Base-by-base conservation (phyloP, 2,329 filamentous ascomycete genomes). In the Phaeosphaeriaceae sp. region DNA sequence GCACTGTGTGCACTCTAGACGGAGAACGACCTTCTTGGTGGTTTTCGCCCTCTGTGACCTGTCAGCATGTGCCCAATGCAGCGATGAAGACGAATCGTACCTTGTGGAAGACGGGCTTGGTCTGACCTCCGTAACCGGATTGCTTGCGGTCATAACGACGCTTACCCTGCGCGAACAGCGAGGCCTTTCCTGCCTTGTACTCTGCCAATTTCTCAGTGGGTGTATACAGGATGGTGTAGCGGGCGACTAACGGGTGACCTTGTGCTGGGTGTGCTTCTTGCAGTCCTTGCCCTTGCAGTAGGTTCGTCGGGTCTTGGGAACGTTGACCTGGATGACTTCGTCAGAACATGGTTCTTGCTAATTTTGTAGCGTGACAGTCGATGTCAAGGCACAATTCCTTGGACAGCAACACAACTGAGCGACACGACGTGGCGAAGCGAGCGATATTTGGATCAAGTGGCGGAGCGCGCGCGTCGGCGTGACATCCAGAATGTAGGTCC, bases 121-220 rank as follows among this genome's bases (percentile, higher is more conserved):
- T 99, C 88, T 99, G 95, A 93, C 95, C 95, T 92, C 95, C 95
- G 82, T 97, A 98, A 91, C 94, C 94, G 82, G 90, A 92, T 87
- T 98, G 94, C 88, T 98, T 98, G 67, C 74, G 73, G 61, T 76
- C 74, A 87, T 98, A 98, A 90, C 94, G 93, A 85, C 94, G 92
- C 91, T 98, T 99, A 89, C 94, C 94, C 89, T 99, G 94, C 72
- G 93, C 93, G 87, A 93, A 96, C 72, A 94, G 87, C 79, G 93
- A 96, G 80, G 93, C 93, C 89, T 96, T 96, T 83, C 92, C 92
- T 80, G 92, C 91, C 87, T 96, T 97, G 90, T 97, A 96, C 86
- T 96, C 73, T 76, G 66, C 63, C 51, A 57, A 57, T 22, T 53
- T 61, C 31, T 76, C 67, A 76, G 70, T 68, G 71, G 3, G 3